A percentile compares a stretch with the other conserved stretches of the same genome.
phyloP scores from a whole-genome alignment of 805 yeast genomes.

The Starmera dryadoides region DNA sequence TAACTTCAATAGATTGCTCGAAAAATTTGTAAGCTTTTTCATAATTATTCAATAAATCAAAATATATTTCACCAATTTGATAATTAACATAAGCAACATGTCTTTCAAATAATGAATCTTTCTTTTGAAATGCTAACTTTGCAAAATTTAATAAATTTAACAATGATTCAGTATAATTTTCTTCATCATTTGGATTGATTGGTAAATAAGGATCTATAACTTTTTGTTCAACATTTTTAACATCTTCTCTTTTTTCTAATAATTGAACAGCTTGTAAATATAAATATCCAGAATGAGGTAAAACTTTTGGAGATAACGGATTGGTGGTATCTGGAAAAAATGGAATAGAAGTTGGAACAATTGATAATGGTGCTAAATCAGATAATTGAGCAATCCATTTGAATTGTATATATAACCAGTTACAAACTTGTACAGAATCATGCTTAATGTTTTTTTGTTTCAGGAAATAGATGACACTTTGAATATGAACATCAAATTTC shows the following conservation, averaged over 20 bases:
- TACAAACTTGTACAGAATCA: conserved; percentile 22
- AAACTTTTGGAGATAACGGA: conserved; percentile 20
- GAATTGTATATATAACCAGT: conserved; percentile 61
- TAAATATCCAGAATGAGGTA: conserved; percentile 37
- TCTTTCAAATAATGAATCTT: conserved; percentile 29
- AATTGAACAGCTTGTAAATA: conserved; percentile 32
- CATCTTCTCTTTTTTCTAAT: conserved; percentile 16
- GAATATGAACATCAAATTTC: conserved; percentile 59
- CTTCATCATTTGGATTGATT: not conserved
- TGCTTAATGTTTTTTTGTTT: conserved; percentile 20
- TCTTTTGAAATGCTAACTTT: conserved; percentile 28
- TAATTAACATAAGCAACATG: conserved; percentile 36
- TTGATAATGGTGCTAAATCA: conserved; percentile 34
- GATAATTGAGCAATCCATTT: conserved; percentile 59
- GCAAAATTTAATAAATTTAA: conserved; percentile 28
- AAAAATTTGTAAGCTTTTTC: conserved; percentile 35
- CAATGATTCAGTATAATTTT: conserved; percentile 14
- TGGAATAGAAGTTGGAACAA: conserved; percentile 33
- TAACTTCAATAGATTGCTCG: conserved; percentile 28
- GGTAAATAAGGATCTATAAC: conserved; percentile 6
- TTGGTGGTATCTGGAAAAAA: conserved; percentile 18
- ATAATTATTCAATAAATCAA: conserved; percentile 20
- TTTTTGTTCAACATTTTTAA: conserved; percentile 3
- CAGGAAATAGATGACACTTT: conserved; percentile 35
- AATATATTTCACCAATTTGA: conserved; percentile 45